These are phyloP conservation scores for Selenicereus undatus DNA, from an alignment of 148 eudicot genomes.

Conservation along the genomic window DNA sequence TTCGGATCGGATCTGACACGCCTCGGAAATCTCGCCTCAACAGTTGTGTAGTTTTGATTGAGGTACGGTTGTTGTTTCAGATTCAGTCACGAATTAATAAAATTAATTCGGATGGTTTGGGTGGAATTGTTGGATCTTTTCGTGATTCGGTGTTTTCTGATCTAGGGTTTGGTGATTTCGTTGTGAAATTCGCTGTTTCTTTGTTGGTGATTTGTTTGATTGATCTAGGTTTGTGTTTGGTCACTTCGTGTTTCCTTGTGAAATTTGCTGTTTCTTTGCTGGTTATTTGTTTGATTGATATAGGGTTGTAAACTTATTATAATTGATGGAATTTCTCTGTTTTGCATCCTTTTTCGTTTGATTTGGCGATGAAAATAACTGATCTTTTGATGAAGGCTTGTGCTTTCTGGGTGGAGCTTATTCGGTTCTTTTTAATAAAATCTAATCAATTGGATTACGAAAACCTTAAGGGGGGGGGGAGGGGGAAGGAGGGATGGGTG, in stretches of 20 bases:
- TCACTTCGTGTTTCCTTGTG: background rate
- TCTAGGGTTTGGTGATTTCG: conserved; percentile 2
- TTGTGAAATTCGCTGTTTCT: background rate
- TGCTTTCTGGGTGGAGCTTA: background rate
- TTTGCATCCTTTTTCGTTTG: background rate
- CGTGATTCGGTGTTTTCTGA: background rate
- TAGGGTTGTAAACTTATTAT: background rate
- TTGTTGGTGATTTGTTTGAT: background rate
- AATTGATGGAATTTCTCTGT: background rate
- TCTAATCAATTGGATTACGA: background rate
- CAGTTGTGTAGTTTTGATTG: background rate
- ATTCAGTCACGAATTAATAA: background rate
- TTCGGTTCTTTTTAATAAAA: background rate
- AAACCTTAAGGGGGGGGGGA: background rate
- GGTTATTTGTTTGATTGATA: background rate
- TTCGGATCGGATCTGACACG: conserved; percentile 10
- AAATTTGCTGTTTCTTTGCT: background rate
- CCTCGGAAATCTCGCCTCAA: conserved; percentile 2
- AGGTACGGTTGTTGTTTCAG: conserved; percentile 2
- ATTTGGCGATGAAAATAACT: background rate
- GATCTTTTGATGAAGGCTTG: background rate
- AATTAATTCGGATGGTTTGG: background rate
- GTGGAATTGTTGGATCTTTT: background rate
- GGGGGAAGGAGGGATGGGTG: background rate
- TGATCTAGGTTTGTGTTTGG: background rate